Evolutionary conservation across 148 eudicot genomes (phyloP), one percentile per base, ranked within the genome.

Genomic region (Gaultheria prostrata): DNA sequence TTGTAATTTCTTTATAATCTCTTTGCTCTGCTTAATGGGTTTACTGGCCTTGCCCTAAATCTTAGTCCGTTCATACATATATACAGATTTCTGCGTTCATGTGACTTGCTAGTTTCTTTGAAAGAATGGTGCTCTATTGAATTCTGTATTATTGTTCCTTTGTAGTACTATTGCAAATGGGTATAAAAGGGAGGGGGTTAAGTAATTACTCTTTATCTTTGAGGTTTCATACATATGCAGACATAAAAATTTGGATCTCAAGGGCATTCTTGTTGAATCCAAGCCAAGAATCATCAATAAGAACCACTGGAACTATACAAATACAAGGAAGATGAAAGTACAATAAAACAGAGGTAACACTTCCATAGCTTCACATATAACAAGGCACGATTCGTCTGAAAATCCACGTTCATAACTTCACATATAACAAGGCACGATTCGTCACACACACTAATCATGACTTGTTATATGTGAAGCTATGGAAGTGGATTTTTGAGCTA

Each of bases 11-110:
- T 18, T 17, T 18, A 39, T 71, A 6, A 15, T 1, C 35, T 71
- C 51, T 24, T 39, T 74, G 77, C 77, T 74, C 77, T 74, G 77
- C 15, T 21, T 45, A 10, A 43, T 74, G 53, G 77, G 50, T 74
- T 45, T 43, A 43, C 24, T 35, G 76, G 8, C 30, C 2, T 30
- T 67, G 39, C 72, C 35, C 17, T 67, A 13, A 39, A 39, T 39
- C 43, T 39, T 5, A 39, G 28, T 28, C 72, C 72, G 15, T 67
- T 67, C 35, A 30, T 13, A 67, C 39, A 32, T 65, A 30, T 67
- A 67, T 67, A 67, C 39, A 30, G 8, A 4, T 30, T 67, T 30
- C 18, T 13, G 35, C 8, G 35, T 67, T 67, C 72, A 30, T 30
- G 18, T 30, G 35, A 7, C 26, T 71, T 30, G 75, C 6, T 73